A percentile compares a stretch with the other conserved stretches of the same genome.
phyloP scores from a whole-genome alignment of 768 basidiomycete species.

The Gymnopilus junonius region DNA sequence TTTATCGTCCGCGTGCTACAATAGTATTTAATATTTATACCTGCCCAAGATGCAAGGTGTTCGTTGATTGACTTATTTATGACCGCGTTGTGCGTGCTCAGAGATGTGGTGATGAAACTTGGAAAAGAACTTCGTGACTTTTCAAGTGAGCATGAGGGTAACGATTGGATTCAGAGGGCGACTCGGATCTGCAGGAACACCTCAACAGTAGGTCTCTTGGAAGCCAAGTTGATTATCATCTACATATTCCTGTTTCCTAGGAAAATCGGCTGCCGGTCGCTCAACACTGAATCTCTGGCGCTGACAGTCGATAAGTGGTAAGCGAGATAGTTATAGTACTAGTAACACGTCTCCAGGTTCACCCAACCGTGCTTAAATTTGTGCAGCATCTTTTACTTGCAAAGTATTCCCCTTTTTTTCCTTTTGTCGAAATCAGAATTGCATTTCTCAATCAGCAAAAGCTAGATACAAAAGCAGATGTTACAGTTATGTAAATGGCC shows the following conservation, averaged over 20 bases:
- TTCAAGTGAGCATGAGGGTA: too few species aligned
- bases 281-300: neutral
- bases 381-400: neutral
- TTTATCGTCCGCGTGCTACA: neutral
- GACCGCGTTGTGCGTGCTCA: too few species aligned
- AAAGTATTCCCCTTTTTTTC: neutral
- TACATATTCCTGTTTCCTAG: neutral
- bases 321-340: neutral
- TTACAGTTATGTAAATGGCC: conserved; percentile 1
- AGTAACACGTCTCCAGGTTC: neutral
- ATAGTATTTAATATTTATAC: neutral
- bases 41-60: neutral
- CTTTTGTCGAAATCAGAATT: conserved; percentile 13
- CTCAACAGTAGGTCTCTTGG: neutral
- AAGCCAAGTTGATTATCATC: neutral
- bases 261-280: neutral
- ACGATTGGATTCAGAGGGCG: neutral
- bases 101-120: too few species aligned
- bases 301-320: neutral
- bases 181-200: neutral
- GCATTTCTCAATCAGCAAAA: conserved; percentile 10
- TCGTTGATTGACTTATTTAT: neutral
- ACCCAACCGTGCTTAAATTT: too few species aligned
- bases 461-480: conserved; percentile 2
- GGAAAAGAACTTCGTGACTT: too few species aligned